Evolutionary conservation across 306 rosid genomes (phyloP).

Genomic region (Glycine soja): DNA sequence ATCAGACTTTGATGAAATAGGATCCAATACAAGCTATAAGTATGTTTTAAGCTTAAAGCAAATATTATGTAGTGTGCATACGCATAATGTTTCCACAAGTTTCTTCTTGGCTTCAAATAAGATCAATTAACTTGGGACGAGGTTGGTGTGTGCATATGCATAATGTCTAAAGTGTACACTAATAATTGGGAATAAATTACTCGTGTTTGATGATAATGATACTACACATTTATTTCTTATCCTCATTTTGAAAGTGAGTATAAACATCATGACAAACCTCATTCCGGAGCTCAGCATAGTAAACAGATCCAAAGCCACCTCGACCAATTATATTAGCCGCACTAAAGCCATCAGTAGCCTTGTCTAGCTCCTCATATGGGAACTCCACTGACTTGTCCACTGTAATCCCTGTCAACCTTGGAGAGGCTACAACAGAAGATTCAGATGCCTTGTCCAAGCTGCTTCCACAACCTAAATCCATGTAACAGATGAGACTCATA

Average conservation of each 20-base stretch:
- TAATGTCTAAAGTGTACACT: neutral
- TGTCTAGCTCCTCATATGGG: constrained; percentile 74
- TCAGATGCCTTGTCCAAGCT: constrained; percentile 53
- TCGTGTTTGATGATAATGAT: too few relatives aligned
- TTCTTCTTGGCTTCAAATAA: constrained; percentile 32
- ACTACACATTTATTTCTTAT: too few relatives aligned
- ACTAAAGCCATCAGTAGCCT: constrained; percentile 68
- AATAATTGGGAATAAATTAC: neutral
- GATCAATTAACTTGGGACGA: neutral
- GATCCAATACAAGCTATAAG: neutral
- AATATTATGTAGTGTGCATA: neutral
- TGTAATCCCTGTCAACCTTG: constrained; percentile 62
- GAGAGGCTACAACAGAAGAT: constrained; percentile 48
- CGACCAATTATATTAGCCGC: constrained; percentile 64
- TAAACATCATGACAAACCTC: constrained; percentile 59
- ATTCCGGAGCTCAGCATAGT: constrained; percentile 70
- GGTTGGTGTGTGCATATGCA: neutral
- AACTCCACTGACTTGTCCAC: constrained; percentile 83
- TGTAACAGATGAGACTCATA: neutral
- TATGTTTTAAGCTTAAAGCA: constrained; percentile 18
- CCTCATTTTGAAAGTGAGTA: too few relatives aligned
- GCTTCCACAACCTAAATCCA: constrained; percentile 58
- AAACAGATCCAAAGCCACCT: constrained; percentile 85
- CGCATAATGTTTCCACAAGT: neutral
- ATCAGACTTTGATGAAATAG: neutral